Base-by-base conservation (phyloP, 2,329 filamentous ascomycete genomes). In the Neofusicoccum sp. region DNA sequence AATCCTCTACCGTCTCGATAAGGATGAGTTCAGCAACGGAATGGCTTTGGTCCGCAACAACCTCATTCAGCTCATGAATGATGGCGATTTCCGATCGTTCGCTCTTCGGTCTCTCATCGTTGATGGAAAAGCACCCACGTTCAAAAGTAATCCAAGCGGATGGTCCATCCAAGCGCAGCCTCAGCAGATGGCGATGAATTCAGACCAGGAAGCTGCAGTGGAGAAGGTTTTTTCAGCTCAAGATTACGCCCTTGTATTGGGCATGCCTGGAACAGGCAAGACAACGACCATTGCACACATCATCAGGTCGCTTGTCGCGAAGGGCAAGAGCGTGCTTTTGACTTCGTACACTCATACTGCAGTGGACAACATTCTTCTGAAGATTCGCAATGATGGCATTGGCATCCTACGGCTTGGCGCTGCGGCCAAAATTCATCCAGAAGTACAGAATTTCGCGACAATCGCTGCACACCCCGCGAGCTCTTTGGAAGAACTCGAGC, bases 251-350 rank as follows among this genome's bases (percentile, higher is more conserved):
- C 83, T 99, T n/a, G 93, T 99, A 11, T 85, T 99, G 22, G 95
- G 95, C 33, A 99, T 99, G 95, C 95, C 95, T 1, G 95, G 95
- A 6, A 99, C 95, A 0, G 95, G 95, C 64, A 99, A 99, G 77
- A 99, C 95, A 2, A 99, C 95, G 0, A 99, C 95, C 0, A 98
- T 99, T 71, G 93, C 94, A 4, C 93, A 98, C 74, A 97, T 99
- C 69, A 98, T 99, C 70, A 89, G 92, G 48, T 92, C 94, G 0
- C 82, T 99, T 34, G 89, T 95, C 4, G 87, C 89, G 0, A 91
- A 96, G 74, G 90, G 92, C 9, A 98, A 98, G 78, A 96, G 91
- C 62, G 93, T 99, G 12, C 81, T 99, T 6, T 81, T 99, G 44
- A 96, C 95, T 0, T 97, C 93, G 0, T 98, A 98, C 75, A 99